A percentile compares a stretch with the other conserved stretches of the same genome.
Evolutionary conservation across 176 grass and related monocot genomes (phyloP).

Genomic region (Oryza coarctata): DNA sequence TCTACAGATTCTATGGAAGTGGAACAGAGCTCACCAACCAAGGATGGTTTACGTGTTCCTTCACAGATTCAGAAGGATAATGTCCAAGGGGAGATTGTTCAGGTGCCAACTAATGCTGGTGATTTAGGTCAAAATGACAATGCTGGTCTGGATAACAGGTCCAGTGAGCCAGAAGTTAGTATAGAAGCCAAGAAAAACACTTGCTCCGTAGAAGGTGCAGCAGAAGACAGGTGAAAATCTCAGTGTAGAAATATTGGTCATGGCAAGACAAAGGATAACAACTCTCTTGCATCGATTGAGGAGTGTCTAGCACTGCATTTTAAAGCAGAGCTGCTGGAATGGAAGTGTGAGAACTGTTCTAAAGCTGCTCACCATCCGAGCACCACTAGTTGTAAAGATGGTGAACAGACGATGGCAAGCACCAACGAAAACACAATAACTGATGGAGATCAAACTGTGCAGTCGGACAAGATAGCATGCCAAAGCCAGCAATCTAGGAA

Average conservation of each 20-base stretch:
- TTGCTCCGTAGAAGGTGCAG: not conserved
- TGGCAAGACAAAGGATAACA: not conserved
- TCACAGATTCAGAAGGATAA: constrained; percentile 22
- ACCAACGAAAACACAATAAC: not conserved
- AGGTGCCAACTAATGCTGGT: constrained; percentile 3
- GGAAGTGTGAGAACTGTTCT: constrained; percentile 34
- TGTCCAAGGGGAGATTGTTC: not conserved
- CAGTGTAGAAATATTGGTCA: not conserved
- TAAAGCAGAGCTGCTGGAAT: not conserved
- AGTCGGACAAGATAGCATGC: constrained; percentile 19
- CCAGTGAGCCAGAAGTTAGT: not conserved
- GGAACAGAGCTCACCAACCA: not conserved
- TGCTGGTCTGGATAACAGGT: not conserved
- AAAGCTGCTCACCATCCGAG: not conserved
- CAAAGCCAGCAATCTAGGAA: constrained; percentile 20
- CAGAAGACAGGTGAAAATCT: constrained; percentile 15
- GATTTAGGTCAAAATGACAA: not conserved
- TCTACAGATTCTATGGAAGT: constrained; percentile 46
- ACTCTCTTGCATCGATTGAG: constrained; percentile 29
- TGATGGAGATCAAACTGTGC: constrained; percentile 5
- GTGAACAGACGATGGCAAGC: not conserved
- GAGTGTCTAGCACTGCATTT: constrained; percentile 21
- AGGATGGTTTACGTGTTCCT: constrained; percentile 37
- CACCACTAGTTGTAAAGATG: constrained; percentile 11
- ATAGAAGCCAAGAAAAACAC: not conserved